phyloP scores from a whole-genome alignment of 768 basidiomycete species.

The Suillus hirtellus region DNA sequence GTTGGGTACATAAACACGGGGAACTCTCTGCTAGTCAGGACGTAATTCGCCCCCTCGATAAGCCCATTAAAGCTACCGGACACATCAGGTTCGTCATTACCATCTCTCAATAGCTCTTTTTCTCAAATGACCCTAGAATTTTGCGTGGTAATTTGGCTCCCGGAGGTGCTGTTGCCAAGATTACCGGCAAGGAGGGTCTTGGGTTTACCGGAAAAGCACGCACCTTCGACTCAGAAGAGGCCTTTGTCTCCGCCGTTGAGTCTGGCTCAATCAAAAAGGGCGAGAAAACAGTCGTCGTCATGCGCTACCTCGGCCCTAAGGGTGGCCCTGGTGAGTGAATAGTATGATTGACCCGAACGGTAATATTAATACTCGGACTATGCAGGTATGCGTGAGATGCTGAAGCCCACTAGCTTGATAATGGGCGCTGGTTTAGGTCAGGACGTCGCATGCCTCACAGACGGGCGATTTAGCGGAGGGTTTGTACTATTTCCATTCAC shows the following conservation, averaged over 20 bases:
- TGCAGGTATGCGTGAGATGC: slow-evolving; percentile 98
- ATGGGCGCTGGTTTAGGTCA: slow-evolving; percentile 97
- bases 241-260: slow-evolving; percentile 86
- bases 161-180: slow-evolving; percentile 94
- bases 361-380: slow-evolving; percentile 16
- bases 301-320: slow-evolving; percentile 95
- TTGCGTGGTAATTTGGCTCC: slow-evolving; percentile 91
- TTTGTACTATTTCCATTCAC: slow-evolving; percentile 42
- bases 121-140: slow-evolving; percentile 52
- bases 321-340: slow-evolving; percentile 82
- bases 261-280: slow-evolving; percentile 86
- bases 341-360: slow-evolving; percentile 4
- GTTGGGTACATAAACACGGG: slow-evolving; percentile 81
- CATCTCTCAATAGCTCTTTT: slow-evolving; percentile 9
- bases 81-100: slow-evolving; percentile 69
- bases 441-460: slow-evolving; percentile 96
- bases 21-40: slow-evolving; percentile 74
- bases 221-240: slow-evolving; percentile 88
- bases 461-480: slow-evolving; percentile 98
- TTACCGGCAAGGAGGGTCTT: slow-evolving; percentile 94
- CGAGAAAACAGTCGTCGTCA: slow-evolving; percentile 94
- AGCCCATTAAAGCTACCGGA: slow-evolving; percentile 86
- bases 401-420: slow-evolving; percentile 95
- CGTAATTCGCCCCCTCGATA: slow-evolving; percentile 82
- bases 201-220: slow-evolving; percentile 90